Conservation (phyloP, 352 stramenopile species). For the Pythium apleroticum region DNA sequence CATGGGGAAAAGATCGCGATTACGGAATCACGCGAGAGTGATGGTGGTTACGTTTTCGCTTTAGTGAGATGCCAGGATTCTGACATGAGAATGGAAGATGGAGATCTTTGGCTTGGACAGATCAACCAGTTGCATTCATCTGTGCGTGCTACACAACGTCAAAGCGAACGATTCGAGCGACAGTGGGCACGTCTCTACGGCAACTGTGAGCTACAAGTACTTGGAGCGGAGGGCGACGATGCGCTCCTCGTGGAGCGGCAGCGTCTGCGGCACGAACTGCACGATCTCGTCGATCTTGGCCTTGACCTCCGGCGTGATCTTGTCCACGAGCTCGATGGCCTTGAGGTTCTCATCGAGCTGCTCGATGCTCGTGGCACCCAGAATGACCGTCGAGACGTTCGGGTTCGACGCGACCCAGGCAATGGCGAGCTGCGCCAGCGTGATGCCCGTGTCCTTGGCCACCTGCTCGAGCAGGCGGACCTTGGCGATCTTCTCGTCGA, state of each 20-base stretch:
- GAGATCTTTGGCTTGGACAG: too few relatives aligned
- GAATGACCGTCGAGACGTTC: conserved; percentile 54
- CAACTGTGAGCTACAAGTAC: too few relatives aligned
- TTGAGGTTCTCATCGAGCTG: conserved; percentile 60
- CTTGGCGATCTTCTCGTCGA: conserved; percentile 51
- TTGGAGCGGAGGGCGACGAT: conserved; percentile 26
- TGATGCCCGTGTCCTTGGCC: conserved; percentile 63
- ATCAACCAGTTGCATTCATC: too few relatives aligned
- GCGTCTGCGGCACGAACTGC: conserved; percentile 33
- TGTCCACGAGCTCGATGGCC: conserved; percentile 36
- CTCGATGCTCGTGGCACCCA: conserved; percentile 46
- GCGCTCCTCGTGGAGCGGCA: conserved; percentile 23
- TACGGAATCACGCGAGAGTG: conserved; percentile 4
- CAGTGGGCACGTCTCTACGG: too few relatives aligned
- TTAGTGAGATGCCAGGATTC: neutral
- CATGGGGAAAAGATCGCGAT: neutral
- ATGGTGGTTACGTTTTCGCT: neutral
- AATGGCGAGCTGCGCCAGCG: conserved; percentile 52
- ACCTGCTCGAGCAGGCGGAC: conserved; percentile 46
- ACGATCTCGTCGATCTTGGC: conserved; percentile 47
- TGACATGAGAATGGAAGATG: neutral
- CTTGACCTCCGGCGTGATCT: conserved; percentile 52
- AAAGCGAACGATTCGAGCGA: too few relatives aligned
- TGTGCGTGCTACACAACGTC: too few relatives aligned
- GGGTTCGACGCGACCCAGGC: conserved; percentile 53